Percentiles rank a stretch among this genome's conserved stretches.
Evolutionary conservation across 2,329 filamentous ascomycete genomes (phyloP).

Genomic region (Lasiodiplodia theobromae): DNA sequence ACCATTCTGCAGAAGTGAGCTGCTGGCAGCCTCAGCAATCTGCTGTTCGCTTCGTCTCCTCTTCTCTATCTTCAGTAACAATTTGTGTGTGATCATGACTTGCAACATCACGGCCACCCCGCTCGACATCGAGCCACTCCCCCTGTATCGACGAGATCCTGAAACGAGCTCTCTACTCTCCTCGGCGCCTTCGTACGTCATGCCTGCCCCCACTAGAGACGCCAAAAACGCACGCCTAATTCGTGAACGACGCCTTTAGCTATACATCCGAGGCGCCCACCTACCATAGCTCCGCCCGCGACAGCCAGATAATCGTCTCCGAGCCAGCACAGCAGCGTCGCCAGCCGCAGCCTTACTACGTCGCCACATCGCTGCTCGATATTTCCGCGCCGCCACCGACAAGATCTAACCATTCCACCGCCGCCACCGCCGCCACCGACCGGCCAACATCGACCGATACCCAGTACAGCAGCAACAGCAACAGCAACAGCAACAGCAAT

Average conservation of each 20-base stretch:
- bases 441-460: background rate
- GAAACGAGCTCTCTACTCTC: slow-evolving; percentile 73
- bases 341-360: slow-evolving; percentile 13
- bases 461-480: background rate
- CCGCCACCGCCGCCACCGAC: slow-evolving; percentile 31
- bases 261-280: slow-evolving; percentile 67
- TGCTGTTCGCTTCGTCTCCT: background rate
- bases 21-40: slow-evolving; percentile 18
- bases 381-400: slow-evolving; percentile 19
- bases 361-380: slow-evolving; percentile 28
- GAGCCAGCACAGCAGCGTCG: background rate
- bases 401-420: slow-evolving; percentile 18
- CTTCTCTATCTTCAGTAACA: background rate
- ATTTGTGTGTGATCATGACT: slow-evolving; percentile 33
- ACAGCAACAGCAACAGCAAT: background rate
- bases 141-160: slow-evolving; percentile 57
- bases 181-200: slow-evolving; percentile 68
- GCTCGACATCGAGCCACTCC: slow-evolving; percentile 39
- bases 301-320: slow-evolving; percentile 38
- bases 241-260: background rate
- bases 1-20: slow-evolving; percentile 2
- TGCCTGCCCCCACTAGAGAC: background rate
- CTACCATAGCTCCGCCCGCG: slow-evolving; percentile 63
- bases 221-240: background rate
- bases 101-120: slow-evolving; percentile 39